These are phyloP conservation scores for Trichophyton benhamiae DNA, from an alignment of 2,329 filamentous ascomycete species.

Conservation along the genomic window DNA sequence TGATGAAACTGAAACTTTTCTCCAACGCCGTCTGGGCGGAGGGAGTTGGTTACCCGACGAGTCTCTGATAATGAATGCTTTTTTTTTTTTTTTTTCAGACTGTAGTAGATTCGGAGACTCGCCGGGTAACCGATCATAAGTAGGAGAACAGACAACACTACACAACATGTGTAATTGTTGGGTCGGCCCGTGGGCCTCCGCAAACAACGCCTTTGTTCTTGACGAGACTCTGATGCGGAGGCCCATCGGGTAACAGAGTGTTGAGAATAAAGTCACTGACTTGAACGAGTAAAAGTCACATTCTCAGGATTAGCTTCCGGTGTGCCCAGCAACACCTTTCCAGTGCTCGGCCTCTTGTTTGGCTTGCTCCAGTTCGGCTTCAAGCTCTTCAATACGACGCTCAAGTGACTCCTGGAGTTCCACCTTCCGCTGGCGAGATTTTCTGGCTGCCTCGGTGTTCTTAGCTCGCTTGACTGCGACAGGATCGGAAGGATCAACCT, in stretches of 20 bases:
- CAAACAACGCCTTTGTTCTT: neutral
- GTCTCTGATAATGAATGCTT: neutral
- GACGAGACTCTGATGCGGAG: neutral
- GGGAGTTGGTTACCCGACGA: neutral
- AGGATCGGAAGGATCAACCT: conserved; percentile 60
- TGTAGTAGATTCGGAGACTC: neutral
- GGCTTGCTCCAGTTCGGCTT: conserved; percentile 33
- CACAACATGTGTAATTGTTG: neutral
- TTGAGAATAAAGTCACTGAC: conserved; percentile 6
- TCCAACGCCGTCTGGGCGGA: neutral
- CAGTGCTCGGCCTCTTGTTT: conserved; percentile 28
- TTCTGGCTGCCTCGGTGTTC: conserved; percentile 86
- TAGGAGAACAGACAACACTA: neutral
- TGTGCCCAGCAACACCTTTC: conserved; percentile 23
- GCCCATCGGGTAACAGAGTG: conserved; percentile 10
- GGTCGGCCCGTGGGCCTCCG: neutral
- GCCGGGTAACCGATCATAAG: neutral
- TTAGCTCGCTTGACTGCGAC: conserved; percentile 85
- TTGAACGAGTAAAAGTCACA: conserved; percentile 7
- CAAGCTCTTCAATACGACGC: conserved; percentile 56
- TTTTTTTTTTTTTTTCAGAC: neutral
- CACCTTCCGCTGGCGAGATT: conserved; percentile 79
- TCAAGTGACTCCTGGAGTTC: conserved; percentile 64
- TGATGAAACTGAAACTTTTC: neutral
- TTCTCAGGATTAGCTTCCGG: conserved; percentile 9